Evolutionary conservation across 352 stramenopile genomes (phyloP), one percentile per base, ranked within the genome.

Genomic region (Pythium grandisporangium): DNA sequence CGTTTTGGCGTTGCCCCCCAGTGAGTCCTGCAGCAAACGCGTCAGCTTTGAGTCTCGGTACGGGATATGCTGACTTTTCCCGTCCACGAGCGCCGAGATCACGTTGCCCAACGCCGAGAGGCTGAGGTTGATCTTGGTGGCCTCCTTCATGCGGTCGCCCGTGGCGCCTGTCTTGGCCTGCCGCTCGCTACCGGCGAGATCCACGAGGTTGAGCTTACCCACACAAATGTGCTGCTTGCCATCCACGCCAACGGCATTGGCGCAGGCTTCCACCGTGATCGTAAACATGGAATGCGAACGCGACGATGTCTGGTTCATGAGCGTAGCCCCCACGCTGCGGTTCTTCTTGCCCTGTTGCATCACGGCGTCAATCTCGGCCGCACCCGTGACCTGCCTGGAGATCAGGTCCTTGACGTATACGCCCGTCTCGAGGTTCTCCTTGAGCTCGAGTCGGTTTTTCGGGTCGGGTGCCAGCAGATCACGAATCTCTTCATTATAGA

Each of bases 401-500:
- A 81, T 97, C 19, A 98, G 66, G 39, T 96, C 90, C 52, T 97
- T 96, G 7, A 99, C 89, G 58, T 98, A 99, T 14, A 98, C 88
- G 27, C 95, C 94, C n/a, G 65, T 75, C 48, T 98, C 87, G 1
- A 93, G 50, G 30, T 92, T 95, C 46, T 99, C 94, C 53, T 97
- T 94, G 17, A 99, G 66, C 43, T 97, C 85, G 2, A 98, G 66
- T 29, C 73, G 66, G 30, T 85, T 91, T 45, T 93, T 87, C 2
- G 82, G 70, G 45, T 95, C 87, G 22, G 79, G 61, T 0, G 72
- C 76, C 14, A 98, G 61, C 8, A 98, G 70, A 48, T 99, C 95
- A 17, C 89, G 70, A 54, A 98, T 97, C 51, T 98, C 90, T 72
- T 99, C 95, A 58, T 98, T 98, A 70, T 99, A 98, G 48, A 98